phyloP scores from a whole-genome alignment of 257 asterid species.

The Nemophila menziesii region DNA sequence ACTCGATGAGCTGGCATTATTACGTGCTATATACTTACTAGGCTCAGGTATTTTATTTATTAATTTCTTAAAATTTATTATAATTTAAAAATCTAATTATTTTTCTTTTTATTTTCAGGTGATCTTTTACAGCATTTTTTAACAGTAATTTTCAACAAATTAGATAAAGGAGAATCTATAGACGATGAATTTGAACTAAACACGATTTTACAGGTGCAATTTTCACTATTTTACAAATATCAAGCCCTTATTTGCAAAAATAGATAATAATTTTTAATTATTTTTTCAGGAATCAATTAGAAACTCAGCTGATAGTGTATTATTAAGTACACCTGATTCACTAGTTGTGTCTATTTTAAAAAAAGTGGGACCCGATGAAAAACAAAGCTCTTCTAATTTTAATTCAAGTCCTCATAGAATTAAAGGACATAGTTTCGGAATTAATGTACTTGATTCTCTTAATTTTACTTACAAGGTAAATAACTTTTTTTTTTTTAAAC shows the following conservation, averaged over 20 bases:
- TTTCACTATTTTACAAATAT: slow-evolving; percentile 8
- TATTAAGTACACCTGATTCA: slow-evolving; percentile 68
- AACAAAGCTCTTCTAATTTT: slow-evolving; percentile 28
- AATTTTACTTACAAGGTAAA: slow-evolving; percentile 79
- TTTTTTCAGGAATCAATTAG: slow-evolving; percentile 74
- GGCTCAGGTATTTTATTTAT: slow-evolving; percentile 62
- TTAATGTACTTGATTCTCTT: slow-evolving; percentile 68
- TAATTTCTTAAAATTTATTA: slow-evolving; percentile 3
- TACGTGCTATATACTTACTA: slow-evolving; percentile 88
- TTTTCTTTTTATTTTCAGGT: no score
- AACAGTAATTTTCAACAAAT: slow-evolving; percentile 65
- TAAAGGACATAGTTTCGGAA: slow-evolving; percentile 55
- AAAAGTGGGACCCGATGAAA: slow-evolving; percentile 38
- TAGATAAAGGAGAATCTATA: slow-evolving; percentile 81
- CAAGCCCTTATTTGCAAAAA: no score
- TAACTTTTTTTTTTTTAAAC: slow-evolving; percentile 6
- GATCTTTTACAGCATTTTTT: slow-evolving; percentile 92
- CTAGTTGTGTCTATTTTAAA: slow-evolving; percentile 61
- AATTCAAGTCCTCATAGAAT: slow-evolving; percentile 58
- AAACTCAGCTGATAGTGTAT: slow-evolving; percentile 75
- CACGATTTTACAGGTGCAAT: slow-evolving; percentile 72
- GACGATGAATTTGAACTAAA: slow-evolving; percentile 96
- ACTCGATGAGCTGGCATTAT: slow-evolving; percentile 75
- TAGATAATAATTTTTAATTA: neutral
- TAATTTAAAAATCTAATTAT: no score